Conservation (phyloP, 2,329 filamentous ascomycete species). For the Epichloe brachyelytri region DNA sequence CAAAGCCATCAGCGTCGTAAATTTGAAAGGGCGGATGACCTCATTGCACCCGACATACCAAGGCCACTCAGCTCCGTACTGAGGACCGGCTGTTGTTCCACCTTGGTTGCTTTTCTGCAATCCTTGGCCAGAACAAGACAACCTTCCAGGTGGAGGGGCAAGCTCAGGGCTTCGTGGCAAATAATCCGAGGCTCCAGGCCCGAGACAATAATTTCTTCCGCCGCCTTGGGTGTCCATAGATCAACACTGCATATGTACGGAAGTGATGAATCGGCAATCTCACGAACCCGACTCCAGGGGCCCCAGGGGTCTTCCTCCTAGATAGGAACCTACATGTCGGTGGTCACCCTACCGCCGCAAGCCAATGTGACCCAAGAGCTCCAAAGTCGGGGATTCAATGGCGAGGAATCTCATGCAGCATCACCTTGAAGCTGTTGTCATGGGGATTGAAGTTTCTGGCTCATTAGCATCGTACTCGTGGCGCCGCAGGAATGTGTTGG, state of each 20-base stretch:
- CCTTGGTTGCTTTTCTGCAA: no score
- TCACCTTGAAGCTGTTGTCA: not conserved
- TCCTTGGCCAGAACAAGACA: not conserved
- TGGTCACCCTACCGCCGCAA: no score
- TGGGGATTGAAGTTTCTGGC: not conserved
- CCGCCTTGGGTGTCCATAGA: not conserved
- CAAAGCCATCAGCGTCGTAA: not conserved
- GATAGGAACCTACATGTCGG: no score
- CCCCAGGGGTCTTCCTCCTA: no score
- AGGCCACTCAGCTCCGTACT: no score
- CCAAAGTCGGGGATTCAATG: no score
- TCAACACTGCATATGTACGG: not conserved
- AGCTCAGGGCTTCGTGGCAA: not conserved
- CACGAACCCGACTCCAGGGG: not conserved
- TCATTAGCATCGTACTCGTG: not conserved
- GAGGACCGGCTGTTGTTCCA: not conserved
- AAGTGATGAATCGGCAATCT: not conserved
- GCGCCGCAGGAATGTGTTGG: not conserved
- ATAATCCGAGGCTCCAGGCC: not conserved
- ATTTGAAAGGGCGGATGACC: conserved; percentile 1
- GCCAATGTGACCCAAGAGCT: no score
- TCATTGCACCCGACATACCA: not conserved
- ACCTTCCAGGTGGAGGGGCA: not conserved
- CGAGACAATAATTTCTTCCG: not conserved
- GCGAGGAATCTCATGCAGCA: not conserved